Percentiles rank a stretch among this genome's conserved stretches.
phyloP scores from a whole-genome alignment of 2,329 filamentous ascomycete genomes.

The Cercospora canescens region DNA sequence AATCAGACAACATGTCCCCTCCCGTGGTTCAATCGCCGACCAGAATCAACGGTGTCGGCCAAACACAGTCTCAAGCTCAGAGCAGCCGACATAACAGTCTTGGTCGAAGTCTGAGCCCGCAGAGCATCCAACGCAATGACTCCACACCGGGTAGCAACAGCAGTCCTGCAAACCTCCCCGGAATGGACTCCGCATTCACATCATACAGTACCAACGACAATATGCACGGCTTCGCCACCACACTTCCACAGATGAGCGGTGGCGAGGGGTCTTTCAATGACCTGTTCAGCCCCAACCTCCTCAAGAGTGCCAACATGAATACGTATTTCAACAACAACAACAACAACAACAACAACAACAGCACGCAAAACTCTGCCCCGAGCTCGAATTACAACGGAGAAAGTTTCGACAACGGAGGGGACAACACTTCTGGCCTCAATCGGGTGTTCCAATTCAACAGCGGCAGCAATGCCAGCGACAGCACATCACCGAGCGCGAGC shows the following conservation, averaged over 20 bases:
- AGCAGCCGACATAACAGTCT: constrained; percentile 28
- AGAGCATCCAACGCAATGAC: constrained; percentile 17
- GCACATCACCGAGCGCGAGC: constrained; percentile 53
- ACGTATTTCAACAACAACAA: constrained; percentile 31
- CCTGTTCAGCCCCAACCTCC: constrained; percentile 60
- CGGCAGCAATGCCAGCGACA: constrained; percentile 45
- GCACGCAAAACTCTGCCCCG: not conserved
- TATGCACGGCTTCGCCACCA: constrained; percentile 37
- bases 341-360: not conserved
- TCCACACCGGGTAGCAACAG: constrained; percentile 31
- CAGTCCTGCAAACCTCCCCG: constrained; percentile 19
- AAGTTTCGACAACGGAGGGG: constrained; percentile 39
- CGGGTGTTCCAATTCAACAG: constrained; percentile 55
- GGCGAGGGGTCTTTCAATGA: constrained; percentile 48
- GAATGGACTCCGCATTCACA: constrained; percentile 24
- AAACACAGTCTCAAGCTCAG: constrained; percentile 15
- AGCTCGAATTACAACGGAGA: constrained; percentile 8
- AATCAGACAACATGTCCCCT: constrained; percentile 28
- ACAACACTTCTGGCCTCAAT: constrained; percentile 45
- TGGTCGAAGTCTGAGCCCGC: constrained; percentile 40
- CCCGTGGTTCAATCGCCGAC: constrained; percentile 26
- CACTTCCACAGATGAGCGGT: constrained; percentile 37
- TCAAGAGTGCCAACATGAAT: constrained; percentile 45
- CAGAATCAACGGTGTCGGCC: constrained; percentile 10
- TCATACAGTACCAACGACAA: constrained; percentile 36